Conservation (phyloP, 768 basidiomycete genomes). For the Lactarius hatsudake region DNA sequence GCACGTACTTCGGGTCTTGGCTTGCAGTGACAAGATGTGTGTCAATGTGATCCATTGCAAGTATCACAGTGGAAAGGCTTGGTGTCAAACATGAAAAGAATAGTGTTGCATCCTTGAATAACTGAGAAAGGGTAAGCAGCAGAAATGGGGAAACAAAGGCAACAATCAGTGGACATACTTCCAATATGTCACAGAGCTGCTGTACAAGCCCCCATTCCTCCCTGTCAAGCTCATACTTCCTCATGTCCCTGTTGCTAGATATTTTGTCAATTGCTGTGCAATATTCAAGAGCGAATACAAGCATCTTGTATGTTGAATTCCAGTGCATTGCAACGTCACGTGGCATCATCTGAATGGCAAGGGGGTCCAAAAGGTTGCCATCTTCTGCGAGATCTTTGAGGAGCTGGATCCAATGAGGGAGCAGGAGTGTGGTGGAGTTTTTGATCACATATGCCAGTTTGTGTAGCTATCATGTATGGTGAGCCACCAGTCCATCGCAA, state of each 20-base stretch:
- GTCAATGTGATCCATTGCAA: conserved; percentile 5
- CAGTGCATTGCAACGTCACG: no score
- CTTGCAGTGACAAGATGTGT: no score
- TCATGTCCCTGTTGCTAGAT: background rate
- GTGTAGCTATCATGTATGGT: no score
- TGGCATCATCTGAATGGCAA: no score
- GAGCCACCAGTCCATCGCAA: no score
- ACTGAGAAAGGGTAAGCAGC: no score
- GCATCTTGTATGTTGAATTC: no score
- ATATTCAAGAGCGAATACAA: background rate
- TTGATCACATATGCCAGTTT: no score
- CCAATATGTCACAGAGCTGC: background rate
- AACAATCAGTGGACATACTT: background rate
- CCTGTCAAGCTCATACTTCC: conserved; percentile 18
- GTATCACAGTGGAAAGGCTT: conserved; percentile 36
- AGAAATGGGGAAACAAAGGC: background rate
- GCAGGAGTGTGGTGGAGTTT: no score
- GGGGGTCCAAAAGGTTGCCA: no score
- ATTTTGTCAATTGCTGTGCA: conserved; percentile 28
- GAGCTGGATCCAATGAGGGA: no score
- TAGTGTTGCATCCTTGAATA: conserved; percentile 36
- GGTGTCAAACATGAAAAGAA: conserved; percentile 35
- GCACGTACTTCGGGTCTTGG: conserved; percentile 29
- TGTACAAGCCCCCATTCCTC: background rate
- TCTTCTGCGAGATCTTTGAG: no score